Evolutionary conservation across 371 early-diverging fungal species (phyloP).

Genomic region (Choanephora cucurbitarum): DNA sequence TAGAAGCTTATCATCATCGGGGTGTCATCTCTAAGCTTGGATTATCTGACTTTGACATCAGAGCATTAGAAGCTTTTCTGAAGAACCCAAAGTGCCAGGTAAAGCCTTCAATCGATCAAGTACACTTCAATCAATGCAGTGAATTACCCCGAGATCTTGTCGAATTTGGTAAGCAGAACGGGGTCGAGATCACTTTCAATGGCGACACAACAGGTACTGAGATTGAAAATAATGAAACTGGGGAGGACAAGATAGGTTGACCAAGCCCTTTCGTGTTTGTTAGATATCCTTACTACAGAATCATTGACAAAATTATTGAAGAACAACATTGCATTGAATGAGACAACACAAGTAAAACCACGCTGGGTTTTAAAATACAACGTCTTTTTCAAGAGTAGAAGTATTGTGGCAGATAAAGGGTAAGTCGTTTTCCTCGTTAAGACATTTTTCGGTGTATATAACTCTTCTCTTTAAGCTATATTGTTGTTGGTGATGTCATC

Average conservation of each 20-base stretch:
- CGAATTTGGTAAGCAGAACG: constrained; percentile 42
- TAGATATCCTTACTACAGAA: constrained; percentile 41
- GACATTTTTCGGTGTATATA: constrained; percentile 2
- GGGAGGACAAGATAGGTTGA: constrained; percentile 1
- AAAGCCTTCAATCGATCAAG: constrained; percentile 43
- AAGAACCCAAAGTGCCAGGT: constrained; percentile 22
- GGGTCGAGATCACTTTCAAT: constrained; percentile 53
- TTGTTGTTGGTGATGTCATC: constrained; percentile 37
- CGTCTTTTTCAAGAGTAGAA: constrained; percentile 51
- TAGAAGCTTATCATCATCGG: constrained; percentile 28
- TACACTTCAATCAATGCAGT: constrained; percentile 52
- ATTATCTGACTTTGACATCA: constrained; percentile 24
- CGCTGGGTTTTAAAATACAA: constrained; percentile 61
- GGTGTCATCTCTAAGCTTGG: constrained; percentile 25
- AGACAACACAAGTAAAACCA: constrained; percentile 21
- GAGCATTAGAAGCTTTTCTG: constrained; percentile 10
- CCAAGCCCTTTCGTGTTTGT: constrained; percentile 6
- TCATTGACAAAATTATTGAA: constrained; percentile 37
- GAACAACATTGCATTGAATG: constrained; percentile 21
- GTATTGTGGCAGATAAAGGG: constrained; percentile 60
- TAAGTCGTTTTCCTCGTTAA: constrained; percentile 23
- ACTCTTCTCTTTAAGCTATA: constrained; percentile 23
- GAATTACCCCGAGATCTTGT: constrained; percentile 51
- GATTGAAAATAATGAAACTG: constrained; percentile 4
- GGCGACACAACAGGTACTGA: constrained; percentile 51